Percentiles rank a stretch among this genome's conserved stretches.
These are phyloP conservation scores for Solanum paucissectum DNA, from an alignment of 257 asterid genomes.

Conservation along the genomic window DNA sequence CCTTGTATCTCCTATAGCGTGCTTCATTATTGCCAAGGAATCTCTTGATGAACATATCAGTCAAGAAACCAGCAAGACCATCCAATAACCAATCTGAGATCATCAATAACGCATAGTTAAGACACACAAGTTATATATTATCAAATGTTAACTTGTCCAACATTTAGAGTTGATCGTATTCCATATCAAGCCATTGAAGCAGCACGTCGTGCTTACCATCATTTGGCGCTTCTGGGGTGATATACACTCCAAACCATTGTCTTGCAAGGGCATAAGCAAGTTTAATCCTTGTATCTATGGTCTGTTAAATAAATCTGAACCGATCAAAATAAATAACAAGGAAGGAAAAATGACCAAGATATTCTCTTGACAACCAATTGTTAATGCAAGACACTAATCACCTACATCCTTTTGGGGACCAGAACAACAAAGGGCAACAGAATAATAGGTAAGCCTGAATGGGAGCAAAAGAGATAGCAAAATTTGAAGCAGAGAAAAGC, in stretches of 20 bases:
- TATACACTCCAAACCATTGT: conserved; percentile 98
- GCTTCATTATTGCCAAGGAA: conserved; percentile 97
- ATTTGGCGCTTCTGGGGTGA: conserved; percentile 74
- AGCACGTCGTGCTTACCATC: conserved; percentile 35
- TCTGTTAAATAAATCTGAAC: conserved; percentile 44
- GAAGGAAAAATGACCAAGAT: conserved; percentile 1
- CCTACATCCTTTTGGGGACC: neutral
- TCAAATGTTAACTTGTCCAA: neutral
- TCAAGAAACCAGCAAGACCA: conserved; percentile 93
- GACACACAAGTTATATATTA: neutral
- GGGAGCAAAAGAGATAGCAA: neutral
- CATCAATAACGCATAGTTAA: conserved; percentile 23
- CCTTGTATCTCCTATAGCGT: conserved; percentile 95
- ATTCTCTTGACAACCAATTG: neutral
- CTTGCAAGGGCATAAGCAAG: conserved; percentile 93
- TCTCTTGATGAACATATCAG: conserved; percentile 76
- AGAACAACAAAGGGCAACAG: neutral
- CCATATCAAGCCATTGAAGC: neutral
- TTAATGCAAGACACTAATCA: neutral
- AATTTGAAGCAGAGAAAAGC: neutral
- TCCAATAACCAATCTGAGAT: conserved; percentile 93
- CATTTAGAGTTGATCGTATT: neutral
- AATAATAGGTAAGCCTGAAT: neutral
- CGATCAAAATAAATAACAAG: conserved; percentile 17
- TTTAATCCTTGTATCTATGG: conserved; percentile 82